Base-by-base conservation (phyloP, 768 basidiomycete genomes). In the Tylopilus felleus region DNA sequence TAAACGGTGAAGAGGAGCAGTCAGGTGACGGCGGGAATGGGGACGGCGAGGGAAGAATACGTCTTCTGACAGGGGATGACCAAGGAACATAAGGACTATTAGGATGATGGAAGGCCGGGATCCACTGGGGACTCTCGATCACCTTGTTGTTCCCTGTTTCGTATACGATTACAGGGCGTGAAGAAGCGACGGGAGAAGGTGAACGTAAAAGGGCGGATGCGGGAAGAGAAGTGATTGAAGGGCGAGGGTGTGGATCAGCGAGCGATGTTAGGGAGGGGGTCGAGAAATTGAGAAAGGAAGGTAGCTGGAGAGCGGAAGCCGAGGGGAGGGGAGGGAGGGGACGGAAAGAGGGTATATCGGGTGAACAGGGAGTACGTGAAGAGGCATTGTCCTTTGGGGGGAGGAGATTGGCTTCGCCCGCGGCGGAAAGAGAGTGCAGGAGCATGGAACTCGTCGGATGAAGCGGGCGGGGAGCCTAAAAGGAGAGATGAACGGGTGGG, bases 1-100 rank as follows among this genome's bases (percentile, higher is more conserved):
- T 70, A 44, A 59, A 66, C 9, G 64, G 66, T 31, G 68, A 67
- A 29, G 72, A 71, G 33, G 68, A 74, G 70, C 60, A 68, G 57
- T 49, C 66, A 35, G 67, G 75, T 47, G 69, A 71, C 61, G 77
- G 63, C 58, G 29, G 22, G 5, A 23, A 19, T 13, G 35, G 48
- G 8, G 68, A 68, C 42, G 61, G 56, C 19, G 77, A 78, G 49
- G 59, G 75, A 54, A 73, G 74, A 59, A 72, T 75, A 57, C 66
- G 71, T 52, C 52, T 82, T 69, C 64, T 81, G 71, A 63, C 66
- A 23, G 73, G 66, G 27, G 71, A 64, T 6, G 72, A 60, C 80
- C 78, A 81, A 9, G 80, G 80, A 6, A 79, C 75, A 49, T 81
- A 81, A n/a, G 80, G 80, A 61, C 77, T 80, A 48, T 80, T 80